phyloP scores from a whole-genome alignment of 305 asterid genomes.

The Plantago coronopus region DNA sequence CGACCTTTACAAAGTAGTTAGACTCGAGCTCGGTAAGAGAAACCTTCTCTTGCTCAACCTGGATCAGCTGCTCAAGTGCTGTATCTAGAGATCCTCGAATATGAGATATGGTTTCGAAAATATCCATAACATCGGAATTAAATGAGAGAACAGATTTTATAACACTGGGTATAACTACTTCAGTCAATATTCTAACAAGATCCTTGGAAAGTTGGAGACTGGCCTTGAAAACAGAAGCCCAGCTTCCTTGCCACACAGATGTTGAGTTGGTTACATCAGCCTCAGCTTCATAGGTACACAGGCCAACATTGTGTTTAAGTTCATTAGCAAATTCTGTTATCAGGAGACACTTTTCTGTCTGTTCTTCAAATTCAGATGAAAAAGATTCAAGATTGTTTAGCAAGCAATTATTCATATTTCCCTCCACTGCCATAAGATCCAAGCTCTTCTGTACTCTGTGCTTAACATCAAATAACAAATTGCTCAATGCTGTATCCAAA shows the following conservation, averaged over 20 bases:
- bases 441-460: slow-evolving; percentile 43
- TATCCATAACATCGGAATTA: slow-evolving; percentile 80
- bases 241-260: slow-evolving; percentile 39
- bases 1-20: slow-evolving; percentile 84
- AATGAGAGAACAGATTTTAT: slow-evolving; percentile 65
- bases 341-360: slow-evolving; percentile 74
- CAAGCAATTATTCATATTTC: slow-evolving; percentile 35
- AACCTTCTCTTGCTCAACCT: slow-evolving; percentile 83
- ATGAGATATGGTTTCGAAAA: slow-evolving; percentile 81
- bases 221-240: slow-evolving; percentile 65
- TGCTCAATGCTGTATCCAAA: slow-evolving; percentile 55
- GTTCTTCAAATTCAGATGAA: slow-evolving; percentile 71
- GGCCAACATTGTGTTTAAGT: slow-evolving; percentile 47
- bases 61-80: slow-evolving; percentile 84
- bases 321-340: slow-evolving; percentile 66
- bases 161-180: slow-evolving; percentile 68
- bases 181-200: slow-evolving; percentile 55
- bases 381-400: slow-evolving; percentile 55
- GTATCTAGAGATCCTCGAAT: slow-evolving; percentile 82
- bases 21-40: slow-evolving; percentile 84
- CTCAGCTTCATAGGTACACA: slow-evolving; percentile 35
- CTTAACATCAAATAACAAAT: slow-evolving; percentile 61
- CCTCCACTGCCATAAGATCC: slow-evolving; percentile 42
- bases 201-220: slow-evolving; percentile 58
- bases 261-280: slow-evolving; percentile 36